Evolutionary conservation across 164 flowering plant species (phyloP).

Genomic region (Vitis labrusca): DNA sequence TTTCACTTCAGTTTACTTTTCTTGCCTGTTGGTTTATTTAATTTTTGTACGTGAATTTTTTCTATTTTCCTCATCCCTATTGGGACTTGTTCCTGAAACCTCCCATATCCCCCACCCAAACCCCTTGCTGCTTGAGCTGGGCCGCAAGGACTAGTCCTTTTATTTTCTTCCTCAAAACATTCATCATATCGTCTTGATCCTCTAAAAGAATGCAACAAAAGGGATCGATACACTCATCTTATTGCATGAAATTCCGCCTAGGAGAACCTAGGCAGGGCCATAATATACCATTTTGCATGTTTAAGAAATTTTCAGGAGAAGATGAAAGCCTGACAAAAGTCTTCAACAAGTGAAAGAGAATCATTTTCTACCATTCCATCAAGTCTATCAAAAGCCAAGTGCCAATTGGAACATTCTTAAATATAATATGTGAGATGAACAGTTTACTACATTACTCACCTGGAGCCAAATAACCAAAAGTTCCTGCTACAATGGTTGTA

Average conservation of each 20-base stretch:
- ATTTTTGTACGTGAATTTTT: no score
- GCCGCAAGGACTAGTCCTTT: neutral
- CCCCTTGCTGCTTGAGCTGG: no score
- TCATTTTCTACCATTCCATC: neutral
- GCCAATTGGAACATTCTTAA: neutral
- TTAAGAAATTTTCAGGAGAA: neutral
- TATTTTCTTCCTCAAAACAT: neutral
- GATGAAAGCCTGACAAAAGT: no score
- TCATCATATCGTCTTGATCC: neutral
- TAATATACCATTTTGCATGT: neutral
- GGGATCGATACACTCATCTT: neutral
- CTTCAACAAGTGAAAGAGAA: neutral
- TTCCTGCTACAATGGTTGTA: conserved; percentile 97
- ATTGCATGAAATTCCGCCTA: no score
- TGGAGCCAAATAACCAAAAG: conserved; percentile 98
- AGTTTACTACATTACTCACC: conserved; percentile 42
- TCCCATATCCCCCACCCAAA: no score
- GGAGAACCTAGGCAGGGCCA: neutral
- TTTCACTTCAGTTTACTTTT: no score
- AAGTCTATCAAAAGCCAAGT: neutral
- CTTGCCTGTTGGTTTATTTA: no score
- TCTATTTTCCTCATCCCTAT: no score
- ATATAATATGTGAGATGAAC: neutral
- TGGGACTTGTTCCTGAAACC: no score
- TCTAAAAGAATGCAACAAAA: neutral